Evolutionary conservation across 1,139 yeast species (phyloP).

Genomic region (Yamadazyma triangularis): DNA sequence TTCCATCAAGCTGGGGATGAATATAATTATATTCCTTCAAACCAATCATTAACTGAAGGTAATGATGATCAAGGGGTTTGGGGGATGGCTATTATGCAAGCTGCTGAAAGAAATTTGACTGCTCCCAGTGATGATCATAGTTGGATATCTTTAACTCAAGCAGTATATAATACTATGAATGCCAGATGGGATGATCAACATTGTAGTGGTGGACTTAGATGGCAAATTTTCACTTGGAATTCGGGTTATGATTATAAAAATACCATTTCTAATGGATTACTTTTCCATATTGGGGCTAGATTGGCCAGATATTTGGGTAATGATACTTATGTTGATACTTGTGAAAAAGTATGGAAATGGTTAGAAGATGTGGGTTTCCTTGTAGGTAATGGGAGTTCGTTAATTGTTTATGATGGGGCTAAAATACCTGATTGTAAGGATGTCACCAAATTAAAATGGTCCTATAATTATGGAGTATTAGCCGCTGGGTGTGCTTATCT

Average conservation of each 20-base stretch:
- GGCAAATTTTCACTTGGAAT: slow-evolving; percentile 81
- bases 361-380: slow-evolving; percentile 49
- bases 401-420: slow-evolving; percentile 71
- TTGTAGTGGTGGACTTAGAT: slow-evolving; percentile 77
- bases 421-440: slow-evolving; percentile 50
- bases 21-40: slow-evolving; percentile 52
- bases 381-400: slow-evolving; percentile 28
- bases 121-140: slow-evolving; percentile 44
- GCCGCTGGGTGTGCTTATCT: slow-evolving; percentile 70
- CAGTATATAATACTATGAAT: slow-evolving; percentile 72
- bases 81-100: slow-evolving; percentile 59
- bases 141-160: slow-evolving; percentile 72
- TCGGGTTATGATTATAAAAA: slow-evolving; percentile 78
- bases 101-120: slow-evolving; percentile 58
- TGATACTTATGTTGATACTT: slow-evolving; percentile 58
- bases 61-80: slow-evolving; percentile 73
- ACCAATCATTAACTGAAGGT: slow-evolving; percentile 62
- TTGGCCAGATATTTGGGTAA: slow-evolving; percentile 69
- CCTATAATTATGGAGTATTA: slow-evolving; percentile 75
- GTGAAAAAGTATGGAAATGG: slow-evolving; percentile 72
- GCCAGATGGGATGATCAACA: slow-evolving; percentile 63
- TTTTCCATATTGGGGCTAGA: slow-evolving; percentile 75
- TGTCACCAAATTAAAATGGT: slow-evolving; percentile 57
- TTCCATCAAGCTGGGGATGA: slow-evolving; percentile 50
- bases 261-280: slow-evolving; percentile 71